Evolutionary conservation across 306 rosid genomes (phyloP), one percentile per base, ranked within the genome.

Genomic region (Cajanus cajan): DNA sequence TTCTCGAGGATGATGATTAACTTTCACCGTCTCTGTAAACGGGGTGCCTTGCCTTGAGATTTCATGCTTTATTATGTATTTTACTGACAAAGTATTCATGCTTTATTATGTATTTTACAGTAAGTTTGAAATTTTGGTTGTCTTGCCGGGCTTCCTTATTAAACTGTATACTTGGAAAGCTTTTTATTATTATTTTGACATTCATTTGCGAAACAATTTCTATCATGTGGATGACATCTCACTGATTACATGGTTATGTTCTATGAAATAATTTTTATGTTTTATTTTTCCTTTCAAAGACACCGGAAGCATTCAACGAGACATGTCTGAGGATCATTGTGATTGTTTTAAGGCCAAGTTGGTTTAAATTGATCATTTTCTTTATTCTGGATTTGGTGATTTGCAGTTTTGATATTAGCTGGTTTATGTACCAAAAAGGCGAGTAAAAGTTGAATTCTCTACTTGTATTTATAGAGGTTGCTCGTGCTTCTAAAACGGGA

Each of bases 1-100:
- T 95, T 68, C 97, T 95, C 1, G 99, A 95, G 21, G 99, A 95
- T 11, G 99, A 95, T 78, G 98, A 95, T 85, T 95, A 85, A 82
- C 74, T 78, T 43, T 57, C 71, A 73, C 55, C 4, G 8, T 59
- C 68, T 79, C 74, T 75, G 71, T 25, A 52, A 78, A 15, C 4
- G 68, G 79, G 57, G 55, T 72, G 80, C 59, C 43, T 31, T 72
- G 80, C 59, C 43, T 31, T 40, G 59, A 40, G 16, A 28, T 28
- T 67, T 15, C 55, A 78, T 84, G 77, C 45, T 77, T 72, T 37
- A 66, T 31, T 18, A 16, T 80, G 79, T 71, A 68, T 45, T 70
- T 73, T 59, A 85, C 44, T 4, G 55, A 57, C 48, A 24, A 28
- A 69, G 28, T 28, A n/a, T 67, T 15, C 55, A 78, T 84, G 77